Conservation (phyloP, 2,329 filamentous ascomycete species). For the Stemphylium beticola region DNA sequence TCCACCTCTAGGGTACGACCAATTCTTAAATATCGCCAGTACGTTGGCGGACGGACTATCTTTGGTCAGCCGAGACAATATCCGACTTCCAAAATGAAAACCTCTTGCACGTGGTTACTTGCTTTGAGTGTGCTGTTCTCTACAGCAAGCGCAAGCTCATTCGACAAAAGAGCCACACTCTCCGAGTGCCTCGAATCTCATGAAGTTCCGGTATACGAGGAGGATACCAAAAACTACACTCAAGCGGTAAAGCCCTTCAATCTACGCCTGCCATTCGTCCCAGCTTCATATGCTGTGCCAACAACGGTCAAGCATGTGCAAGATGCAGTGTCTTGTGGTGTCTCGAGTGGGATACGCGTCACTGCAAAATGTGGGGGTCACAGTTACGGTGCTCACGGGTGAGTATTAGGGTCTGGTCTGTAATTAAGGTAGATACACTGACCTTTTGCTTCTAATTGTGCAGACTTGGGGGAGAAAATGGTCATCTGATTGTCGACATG, state of each 20-base stretch:
- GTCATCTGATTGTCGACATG: constrained; percentile 56
- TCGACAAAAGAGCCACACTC: constrained; percentile 15
- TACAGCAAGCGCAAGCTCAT: constrained; percentile 8
- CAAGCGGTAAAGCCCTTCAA: constrained; percentile 41
- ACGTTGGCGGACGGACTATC: background rate
- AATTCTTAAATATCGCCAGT: constrained; percentile 3
- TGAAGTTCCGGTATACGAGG: constrained; percentile 26
- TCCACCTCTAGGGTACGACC: background rate
- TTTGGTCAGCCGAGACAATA: constrained; percentile 1
- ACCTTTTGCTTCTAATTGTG: too few species aligned
- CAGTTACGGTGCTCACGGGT: constrained; percentile 60
- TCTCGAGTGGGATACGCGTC: constrained; percentile 55
- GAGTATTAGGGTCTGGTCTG: too few species aligned
- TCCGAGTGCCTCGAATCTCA: constrained; percentile 26
- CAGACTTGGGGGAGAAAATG: constrained; percentile 53
- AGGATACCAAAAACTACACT: constrained; percentile 33
- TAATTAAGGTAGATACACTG: too few species aligned
- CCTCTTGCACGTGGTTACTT: constrained; percentile 2
- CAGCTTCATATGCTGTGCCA: constrained; percentile 63
- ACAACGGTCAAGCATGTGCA: constrained; percentile 59
- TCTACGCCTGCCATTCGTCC: constrained; percentile 45
- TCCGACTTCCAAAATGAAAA: constrained; percentile 5
- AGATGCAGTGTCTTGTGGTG: constrained; percentile 63
- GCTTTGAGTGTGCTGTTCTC: constrained; percentile 14
- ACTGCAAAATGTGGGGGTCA: constrained; percentile 68